These are phyloP conservation scores for Plantago elongata DNA, from an alignment of 257 asterid species.

Conservation along the genomic window DNA sequence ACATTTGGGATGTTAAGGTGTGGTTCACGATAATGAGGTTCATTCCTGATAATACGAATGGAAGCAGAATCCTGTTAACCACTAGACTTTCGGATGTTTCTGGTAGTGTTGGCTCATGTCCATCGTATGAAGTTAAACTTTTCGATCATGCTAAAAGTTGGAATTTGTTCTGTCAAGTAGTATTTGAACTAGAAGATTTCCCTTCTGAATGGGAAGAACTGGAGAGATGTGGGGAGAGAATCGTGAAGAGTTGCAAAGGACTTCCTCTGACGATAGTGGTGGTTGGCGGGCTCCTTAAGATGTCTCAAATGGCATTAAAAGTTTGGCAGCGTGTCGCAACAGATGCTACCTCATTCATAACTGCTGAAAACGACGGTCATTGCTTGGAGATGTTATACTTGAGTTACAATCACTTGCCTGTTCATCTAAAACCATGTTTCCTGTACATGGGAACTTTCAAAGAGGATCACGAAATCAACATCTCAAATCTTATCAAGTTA, in stretches of 20 bases:
- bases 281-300: conserved; percentile 16
- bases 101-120: no score
- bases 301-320: neutral
- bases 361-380: neutral
- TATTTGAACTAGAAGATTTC: no score
- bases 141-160: no score
- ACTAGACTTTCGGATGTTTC: no score
- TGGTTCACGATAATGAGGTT: no score
- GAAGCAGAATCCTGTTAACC: no score
- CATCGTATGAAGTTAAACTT: no score
- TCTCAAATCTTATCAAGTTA: conserved; percentile 12
- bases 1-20: no score
- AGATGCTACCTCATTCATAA: conserved; percentile 1
- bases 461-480: conserved; percentile 7
- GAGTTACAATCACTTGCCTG: conserved; percentile 24
- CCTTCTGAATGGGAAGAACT: no score
- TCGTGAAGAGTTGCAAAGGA: conserved; percentile 12
- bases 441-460: neutral
- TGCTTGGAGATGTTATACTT: conserved; percentile 10
- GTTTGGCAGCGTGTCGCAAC: conserved; percentile 4
- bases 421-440: conserved; percentile 14
- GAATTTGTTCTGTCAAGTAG: no score
- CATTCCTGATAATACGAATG: no score
- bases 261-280: conserved; percentile 18
- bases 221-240: conserved; percentile 6